Evolutionary conservation across 1,284 basidiomycete species (phyloP).

Genomic region (Irpex sp.): DNA sequence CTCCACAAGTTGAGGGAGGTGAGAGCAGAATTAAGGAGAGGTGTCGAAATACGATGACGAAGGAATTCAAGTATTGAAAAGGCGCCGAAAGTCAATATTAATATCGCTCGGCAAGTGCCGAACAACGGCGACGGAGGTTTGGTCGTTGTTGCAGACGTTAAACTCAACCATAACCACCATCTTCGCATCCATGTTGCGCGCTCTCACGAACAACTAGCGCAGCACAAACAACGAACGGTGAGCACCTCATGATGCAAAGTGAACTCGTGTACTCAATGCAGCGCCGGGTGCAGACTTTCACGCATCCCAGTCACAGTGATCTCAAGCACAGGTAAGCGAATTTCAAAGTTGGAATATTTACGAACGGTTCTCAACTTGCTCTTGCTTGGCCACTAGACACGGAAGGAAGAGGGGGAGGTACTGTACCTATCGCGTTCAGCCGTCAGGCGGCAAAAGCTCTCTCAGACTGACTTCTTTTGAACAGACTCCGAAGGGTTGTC

Average conservation of each 20-base stretch:
- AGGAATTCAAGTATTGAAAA: neutral
- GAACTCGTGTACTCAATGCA: slow-evolving; percentile 1
- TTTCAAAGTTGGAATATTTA: neutral
- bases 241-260: slow-evolving; percentile 5
- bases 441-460: neutral
- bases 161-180: neutral
- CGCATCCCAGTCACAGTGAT: slow-evolving; percentile 4
- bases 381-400: slow-evolving; percentile 1
- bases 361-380: neutral
- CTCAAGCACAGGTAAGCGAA: neutral
- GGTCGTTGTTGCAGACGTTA: neutral
- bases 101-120: neutral
- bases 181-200: neutral
- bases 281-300: slow-evolving; percentile 7
- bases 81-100: neutral
- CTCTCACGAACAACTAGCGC: neutral
- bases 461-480: slow-evolving; percentile 2
- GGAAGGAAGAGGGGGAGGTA: slow-evolving; percentile 11
- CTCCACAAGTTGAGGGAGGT: neutral
- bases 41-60: neutral
- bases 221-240: neutral
- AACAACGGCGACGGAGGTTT: neutral
- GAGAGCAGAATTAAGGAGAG: neutral
- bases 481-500: slow-evolving; percentile 27
- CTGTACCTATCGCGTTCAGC: neutral